A percentile compares a stretch with the other conserved stretches of the same genome.
Conservation (phyloP, 768 basidiomycete genomes). For the Kwoniella heveanensis region DNA sequence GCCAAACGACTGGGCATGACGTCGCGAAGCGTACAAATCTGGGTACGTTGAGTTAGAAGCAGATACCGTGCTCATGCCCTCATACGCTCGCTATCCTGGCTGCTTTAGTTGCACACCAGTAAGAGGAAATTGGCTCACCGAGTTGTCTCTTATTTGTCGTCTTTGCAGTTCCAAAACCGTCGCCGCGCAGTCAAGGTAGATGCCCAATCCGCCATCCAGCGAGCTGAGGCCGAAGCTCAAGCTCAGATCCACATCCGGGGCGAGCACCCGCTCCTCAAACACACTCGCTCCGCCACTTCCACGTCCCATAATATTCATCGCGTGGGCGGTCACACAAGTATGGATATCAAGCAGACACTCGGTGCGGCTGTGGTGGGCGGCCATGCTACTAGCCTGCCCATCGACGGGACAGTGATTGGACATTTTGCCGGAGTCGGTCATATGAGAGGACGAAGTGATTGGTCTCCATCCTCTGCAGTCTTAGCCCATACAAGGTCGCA, state of each 20-base stretch:
- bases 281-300: neutral
- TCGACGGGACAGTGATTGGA: too few species aligned
- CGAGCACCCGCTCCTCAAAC: slow-evolving; percentile 1
- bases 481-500: neutral
- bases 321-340: neutral
- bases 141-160: slow-evolving; percentile 1
- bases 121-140: too few species aligned
- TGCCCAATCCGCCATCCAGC: slow-evolving; percentile 35
- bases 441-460: neutral
- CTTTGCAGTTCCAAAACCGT: slow-evolving; percentile 44
- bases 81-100: too few species aligned
- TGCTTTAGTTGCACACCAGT: too few species aligned
- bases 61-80: too few species aligned
- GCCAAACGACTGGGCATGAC: slow-evolving; percentile 45
- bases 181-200: slow-evolving; percentile 43
- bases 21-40: slow-evolving; percentile 43
- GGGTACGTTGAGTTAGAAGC: slow-evolving; percentile 46
- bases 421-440: neutral
- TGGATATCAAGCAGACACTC: neutral
- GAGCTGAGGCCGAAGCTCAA: slow-evolving; percentile 23
- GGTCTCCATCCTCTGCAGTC: neutral
- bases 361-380: neutral
- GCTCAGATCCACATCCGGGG: slow-evolving; percentile 9
- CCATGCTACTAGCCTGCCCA: too few species aligned
- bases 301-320: neutral